phyloP scores from a whole-genome alignment of 176 grass and related monocot genomes.

The Urochloa ruziziensis region DNA sequence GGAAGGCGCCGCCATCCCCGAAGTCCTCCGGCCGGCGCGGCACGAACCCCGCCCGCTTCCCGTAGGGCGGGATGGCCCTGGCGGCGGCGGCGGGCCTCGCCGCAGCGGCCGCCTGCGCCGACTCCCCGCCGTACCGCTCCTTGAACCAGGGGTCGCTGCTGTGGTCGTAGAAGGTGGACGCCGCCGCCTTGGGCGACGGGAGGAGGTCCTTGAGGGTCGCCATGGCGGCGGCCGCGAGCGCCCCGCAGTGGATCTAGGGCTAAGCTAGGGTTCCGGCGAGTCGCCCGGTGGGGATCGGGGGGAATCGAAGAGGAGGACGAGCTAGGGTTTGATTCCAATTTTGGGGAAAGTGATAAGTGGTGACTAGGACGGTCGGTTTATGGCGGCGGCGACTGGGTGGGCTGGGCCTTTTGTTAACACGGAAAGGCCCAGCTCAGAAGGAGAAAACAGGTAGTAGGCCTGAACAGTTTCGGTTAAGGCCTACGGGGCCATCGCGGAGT shows the following conservation, averaged over 20 bases:
- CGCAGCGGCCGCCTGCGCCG: not conserved
- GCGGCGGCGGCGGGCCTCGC: conserved; percentile 26
- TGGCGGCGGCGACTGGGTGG: conserved; percentile 6
- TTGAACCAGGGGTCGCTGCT: conserved; percentile 92
- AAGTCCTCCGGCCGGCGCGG: conserved; percentile 79
- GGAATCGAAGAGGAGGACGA: conserved; percentile 10
- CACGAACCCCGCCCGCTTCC: conserved; percentile 72
- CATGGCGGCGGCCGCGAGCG: conserved; percentile 36
- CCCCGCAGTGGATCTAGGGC: conserved; percentile 1
- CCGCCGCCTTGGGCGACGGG: conserved; percentile 52
- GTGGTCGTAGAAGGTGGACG: conserved; percentile 76
- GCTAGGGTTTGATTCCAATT: conserved; percentile 52
- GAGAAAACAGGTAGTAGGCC: not conserved
- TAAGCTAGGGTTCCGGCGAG: conserved; percentile 44
- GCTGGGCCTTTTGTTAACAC: not conserved
- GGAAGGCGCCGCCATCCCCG: conserved; percentile 85
- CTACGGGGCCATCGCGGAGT: not conserved
- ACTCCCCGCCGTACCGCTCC: conserved; percentile 69
- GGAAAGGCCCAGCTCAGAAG: not conserved
- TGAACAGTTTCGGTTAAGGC: not conserved
- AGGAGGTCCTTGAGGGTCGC: conserved; percentile 75
- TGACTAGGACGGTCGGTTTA: not conserved
- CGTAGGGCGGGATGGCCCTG: conserved; percentile 61
- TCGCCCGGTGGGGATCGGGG: conserved; percentile 23
- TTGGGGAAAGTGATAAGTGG: not conserved